Conservation (phyloP, 495 filamentous ascomycete genomes). For the Xylaria telfairii region DNA sequence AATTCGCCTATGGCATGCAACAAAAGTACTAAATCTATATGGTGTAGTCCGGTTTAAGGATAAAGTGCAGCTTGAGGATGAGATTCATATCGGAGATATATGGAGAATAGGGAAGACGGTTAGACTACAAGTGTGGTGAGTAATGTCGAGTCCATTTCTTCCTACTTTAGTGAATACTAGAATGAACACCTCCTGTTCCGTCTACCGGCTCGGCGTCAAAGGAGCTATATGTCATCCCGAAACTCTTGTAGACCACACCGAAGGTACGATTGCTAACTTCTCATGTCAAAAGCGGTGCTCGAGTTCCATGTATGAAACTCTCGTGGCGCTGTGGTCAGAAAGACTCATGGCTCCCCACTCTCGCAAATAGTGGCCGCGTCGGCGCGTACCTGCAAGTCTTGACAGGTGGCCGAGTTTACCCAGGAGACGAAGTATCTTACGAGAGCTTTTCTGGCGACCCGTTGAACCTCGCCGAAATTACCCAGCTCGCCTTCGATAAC, state of each 20-base stretch:
- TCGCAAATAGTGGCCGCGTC: constrained; percentile 16
- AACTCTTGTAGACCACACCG: not conserved
- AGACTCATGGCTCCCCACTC: constrained; percentile 17
- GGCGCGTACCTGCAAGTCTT: constrained; percentile 19
- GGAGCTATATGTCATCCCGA: not conserved
- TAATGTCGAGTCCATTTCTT: not conserved
- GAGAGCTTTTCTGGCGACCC: constrained; percentile 15
- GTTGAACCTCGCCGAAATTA: constrained; percentile 13
- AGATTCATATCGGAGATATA: constrained; percentile 22
- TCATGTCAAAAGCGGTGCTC: constrained; percentile 12
- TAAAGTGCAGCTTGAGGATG: constrained; percentile 15
- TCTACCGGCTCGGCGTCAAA: not conserved
- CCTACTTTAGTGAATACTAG: not conserved
- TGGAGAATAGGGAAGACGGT: constrained; percentile 26
- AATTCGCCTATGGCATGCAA: not conserved
- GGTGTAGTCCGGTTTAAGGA: constrained; percentile 14
- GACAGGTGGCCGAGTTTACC: constrained; percentile 14
- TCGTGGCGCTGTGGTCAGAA: constrained; percentile 22
- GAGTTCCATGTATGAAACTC: constrained; percentile 22
- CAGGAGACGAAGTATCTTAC: constrained; percentile 10
- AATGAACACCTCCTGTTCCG: not conserved
- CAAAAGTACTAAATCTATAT: not conserved
- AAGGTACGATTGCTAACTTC: not conserved
- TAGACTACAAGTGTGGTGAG: constrained; percentile 19
- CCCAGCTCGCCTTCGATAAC: constrained; percentile 16